A percentile compares a stretch with the other conserved stretches of the same genome.
Conservation (phyloP, 2,329 filamentous ascomycete species). For the Colletotrichum sp. region DNA sequence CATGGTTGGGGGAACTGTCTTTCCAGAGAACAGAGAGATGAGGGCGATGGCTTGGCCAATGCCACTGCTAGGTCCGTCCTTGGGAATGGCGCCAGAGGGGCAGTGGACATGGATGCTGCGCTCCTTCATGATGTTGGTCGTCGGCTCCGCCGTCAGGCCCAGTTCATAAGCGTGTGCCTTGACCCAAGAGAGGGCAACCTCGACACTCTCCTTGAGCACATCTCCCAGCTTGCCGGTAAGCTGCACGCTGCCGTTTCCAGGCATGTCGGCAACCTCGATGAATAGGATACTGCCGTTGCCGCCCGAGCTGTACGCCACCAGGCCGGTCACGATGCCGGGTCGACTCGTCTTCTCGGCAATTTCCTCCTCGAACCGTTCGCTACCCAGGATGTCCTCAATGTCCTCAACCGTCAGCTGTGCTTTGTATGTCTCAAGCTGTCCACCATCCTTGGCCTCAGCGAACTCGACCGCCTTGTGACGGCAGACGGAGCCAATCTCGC, state of each 20-base stretch:
- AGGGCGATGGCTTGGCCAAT: constrained; percentile 94
- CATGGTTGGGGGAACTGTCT: constrained; percentile 86
- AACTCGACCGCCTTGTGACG: constrained; percentile 95
- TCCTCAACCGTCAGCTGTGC: constrained; percentile 78
- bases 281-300: constrained; percentile 96
- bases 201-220: constrained; percentile 95
- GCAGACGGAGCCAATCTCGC: constrained; percentile 93
- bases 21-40: constrained; percentile 86
- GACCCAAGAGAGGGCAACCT: constrained; percentile 96
- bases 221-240: constrained; percentile 96
- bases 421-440: constrained; percentile 72
- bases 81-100: constrained; percentile 91
- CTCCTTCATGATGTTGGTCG: constrained; percentile 94
- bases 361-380: constrained; percentile 94
- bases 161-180: constrained; percentile 94
- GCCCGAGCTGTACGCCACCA: constrained; percentile 92
- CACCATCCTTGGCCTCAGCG: constrained; percentile 84
- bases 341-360: constrained; percentile 85
- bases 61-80: constrained; percentile 87
- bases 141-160: constrained; percentile 79
- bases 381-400: constrained; percentile 88
- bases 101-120: constrained; percentile 96
- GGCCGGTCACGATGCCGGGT: constrained; percentile 92
- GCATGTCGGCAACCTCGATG: constrained; percentile 98
- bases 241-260: constrained; percentile 88